Evolutionary conservation across 2,329 filamentous ascomycete genomes (phyloP).

Genomic region (Aspergillus latus): DNA sequence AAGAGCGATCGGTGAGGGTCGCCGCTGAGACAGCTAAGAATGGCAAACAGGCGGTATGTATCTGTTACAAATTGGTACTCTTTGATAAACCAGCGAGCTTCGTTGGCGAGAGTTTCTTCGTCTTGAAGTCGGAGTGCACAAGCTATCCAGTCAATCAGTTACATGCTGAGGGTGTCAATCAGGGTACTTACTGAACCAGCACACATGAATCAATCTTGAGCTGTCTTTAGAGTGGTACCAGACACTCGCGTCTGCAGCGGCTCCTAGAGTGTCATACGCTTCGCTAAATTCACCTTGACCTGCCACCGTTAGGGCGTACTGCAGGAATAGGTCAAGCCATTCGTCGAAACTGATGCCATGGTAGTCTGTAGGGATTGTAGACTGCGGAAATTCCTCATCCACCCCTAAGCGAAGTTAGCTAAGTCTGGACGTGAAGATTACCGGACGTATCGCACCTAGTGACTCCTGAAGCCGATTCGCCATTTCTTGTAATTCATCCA

Average conservation of each 20-base stretch:
- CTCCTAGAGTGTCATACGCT: constrained; percentile 76
- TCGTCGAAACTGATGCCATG: constrained; percentile 76
- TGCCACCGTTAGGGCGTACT: constrained; percentile 78
- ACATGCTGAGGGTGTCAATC: constrained; percentile 1
- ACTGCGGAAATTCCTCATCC: constrained; percentile 28
- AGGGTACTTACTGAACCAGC: constrained; percentile 65
- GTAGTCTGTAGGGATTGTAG: constrained; percentile 56
- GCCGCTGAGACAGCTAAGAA: constrained; percentile 73
- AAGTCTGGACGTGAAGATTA: background rate
- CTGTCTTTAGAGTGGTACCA: constrained; percentile 71
- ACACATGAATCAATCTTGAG: constrained; percentile 71
- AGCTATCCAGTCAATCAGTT: constrained; percentile 46
- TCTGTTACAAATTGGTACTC: constrained; percentile 78
- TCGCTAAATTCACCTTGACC: constrained; percentile 65
- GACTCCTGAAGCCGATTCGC: constrained; percentile 45
- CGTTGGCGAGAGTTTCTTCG: constrained; percentile 69
- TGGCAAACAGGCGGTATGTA: constrained; percentile 77
- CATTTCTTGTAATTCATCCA: constrained; percentile 47
- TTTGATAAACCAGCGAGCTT: constrained; percentile 80
- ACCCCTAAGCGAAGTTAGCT: constrained; percentile 25
- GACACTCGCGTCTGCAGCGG: constrained; percentile 75
- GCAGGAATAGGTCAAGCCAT: constrained; percentile 89
- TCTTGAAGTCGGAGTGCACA: constrained; percentile 82
- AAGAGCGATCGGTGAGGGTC: constrained; percentile 64
- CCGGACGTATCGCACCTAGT: constrained; percentile 32